Evolutionary conservation across 2,329 filamentous ascomycete species (phyloP).

Genomic region (Fusarium virguliforme): DNA sequence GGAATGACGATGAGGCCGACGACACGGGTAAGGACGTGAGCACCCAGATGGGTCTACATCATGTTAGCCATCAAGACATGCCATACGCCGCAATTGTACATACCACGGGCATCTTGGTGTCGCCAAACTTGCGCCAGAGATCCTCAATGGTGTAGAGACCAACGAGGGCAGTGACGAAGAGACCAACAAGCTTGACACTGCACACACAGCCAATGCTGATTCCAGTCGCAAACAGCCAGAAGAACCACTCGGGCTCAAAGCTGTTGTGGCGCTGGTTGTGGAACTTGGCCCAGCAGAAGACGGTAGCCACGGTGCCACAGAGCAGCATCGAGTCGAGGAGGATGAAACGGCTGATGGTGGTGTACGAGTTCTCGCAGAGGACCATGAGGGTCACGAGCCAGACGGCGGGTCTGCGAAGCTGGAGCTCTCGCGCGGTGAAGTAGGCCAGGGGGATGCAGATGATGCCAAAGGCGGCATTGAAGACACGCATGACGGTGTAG

Average conservation of each 20-base stretch:
- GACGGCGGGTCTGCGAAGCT: slow-evolving; percentile 87
- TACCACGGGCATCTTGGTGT: slow-evolving; percentile 90
- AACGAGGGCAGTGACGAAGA: slow-evolving; percentile 95
- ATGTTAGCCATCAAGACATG: slow-evolving; percentile 24
- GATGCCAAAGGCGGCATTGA: slow-evolving; percentile 96
- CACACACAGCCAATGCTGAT: slow-evolving; percentile 97
- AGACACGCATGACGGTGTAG: slow-evolving; percentile 98
- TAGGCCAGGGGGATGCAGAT: slow-evolving; percentile 95
- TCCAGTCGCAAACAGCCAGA: slow-evolving; percentile 94
- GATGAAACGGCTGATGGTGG: slow-evolving; percentile 98
- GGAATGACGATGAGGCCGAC: slow-evolving; percentile 91
- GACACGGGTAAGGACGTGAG: slow-evolving; percentile 85
- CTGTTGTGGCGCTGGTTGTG: slow-evolving; percentile 88
- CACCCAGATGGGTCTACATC: slow-evolving; percentile 73
- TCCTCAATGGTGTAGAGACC: slow-evolving; percentile 97
- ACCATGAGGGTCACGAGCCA: slow-evolving; percentile 98
- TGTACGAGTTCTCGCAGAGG: slow-evolving; percentile 99
- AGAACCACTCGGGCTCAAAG: slow-evolving; percentile 93
- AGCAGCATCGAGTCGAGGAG: slow-evolving; percentile 98
- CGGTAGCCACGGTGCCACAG: slow-evolving; percentile 98
- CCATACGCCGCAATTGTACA: slow-evolving; percentile 48
- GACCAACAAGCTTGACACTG: slow-evolving; percentile 98
- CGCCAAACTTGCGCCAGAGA: slow-evolving; percentile 97
- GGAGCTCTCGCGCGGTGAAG: slow-evolving; percentile 92
- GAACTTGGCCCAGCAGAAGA: slow-evolving; percentile 97